phyloP scores from a whole-genome alignment of 805 yeast species.

The Tetrapisispora taiwanensis region DNA sequence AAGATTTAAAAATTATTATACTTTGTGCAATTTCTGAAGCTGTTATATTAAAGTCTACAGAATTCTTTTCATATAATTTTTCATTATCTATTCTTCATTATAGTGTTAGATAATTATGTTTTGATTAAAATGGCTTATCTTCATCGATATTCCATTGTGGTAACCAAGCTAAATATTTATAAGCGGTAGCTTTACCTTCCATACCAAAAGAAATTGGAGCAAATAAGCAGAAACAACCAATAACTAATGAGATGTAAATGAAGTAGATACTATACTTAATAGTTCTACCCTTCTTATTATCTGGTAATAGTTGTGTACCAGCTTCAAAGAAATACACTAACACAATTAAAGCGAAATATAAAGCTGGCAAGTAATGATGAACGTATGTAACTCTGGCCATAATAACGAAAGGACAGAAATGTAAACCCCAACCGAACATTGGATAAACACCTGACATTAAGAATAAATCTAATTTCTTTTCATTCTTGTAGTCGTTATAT shows the following conservation, averaged over 20 bases:
- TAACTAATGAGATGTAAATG: slow-evolving; percentile 33
- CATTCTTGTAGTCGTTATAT: slow-evolving; percentile 44
- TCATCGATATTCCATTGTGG: slow-evolving; percentile 36
- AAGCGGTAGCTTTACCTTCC: slow-evolving; percentile 37
- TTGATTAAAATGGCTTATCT: slow-evolving; percentile 3
- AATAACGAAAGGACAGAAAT: slow-evolving; percentile 61
- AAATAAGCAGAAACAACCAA: slow-evolving; percentile 49
- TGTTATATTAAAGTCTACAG: too few relatives aligned
- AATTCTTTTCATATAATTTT: background rate
- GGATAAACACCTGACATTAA: slow-evolving; percentile 70
- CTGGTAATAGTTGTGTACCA: slow-evolving; percentile 27
- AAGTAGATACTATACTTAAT: slow-evolving; percentile 31
- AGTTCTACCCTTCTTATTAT: slow-evolving; percentile 18
- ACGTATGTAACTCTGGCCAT: slow-evolving; percentile 84
- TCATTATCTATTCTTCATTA: background rate
- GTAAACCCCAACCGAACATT: slow-evolving; percentile 73
- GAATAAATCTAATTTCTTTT: slow-evolving; percentile 40
- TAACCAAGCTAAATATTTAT: slow-evolving; percentile 39
- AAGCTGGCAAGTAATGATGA: slow-evolving; percentile 77
- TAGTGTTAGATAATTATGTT: background rate
- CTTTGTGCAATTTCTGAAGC: background rate
- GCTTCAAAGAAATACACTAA: slow-evolving; percentile 45
- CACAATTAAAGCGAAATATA: slow-evolving; percentile 62
- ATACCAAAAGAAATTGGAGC: slow-evolving; percentile 60
- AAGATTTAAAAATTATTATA: background rate